These are phyloP conservation scores for Hypoxylon sp. DNA, from an alignment of 2,329 filamentous ascomycete genomes.

Conservation along the genomic window DNA sequence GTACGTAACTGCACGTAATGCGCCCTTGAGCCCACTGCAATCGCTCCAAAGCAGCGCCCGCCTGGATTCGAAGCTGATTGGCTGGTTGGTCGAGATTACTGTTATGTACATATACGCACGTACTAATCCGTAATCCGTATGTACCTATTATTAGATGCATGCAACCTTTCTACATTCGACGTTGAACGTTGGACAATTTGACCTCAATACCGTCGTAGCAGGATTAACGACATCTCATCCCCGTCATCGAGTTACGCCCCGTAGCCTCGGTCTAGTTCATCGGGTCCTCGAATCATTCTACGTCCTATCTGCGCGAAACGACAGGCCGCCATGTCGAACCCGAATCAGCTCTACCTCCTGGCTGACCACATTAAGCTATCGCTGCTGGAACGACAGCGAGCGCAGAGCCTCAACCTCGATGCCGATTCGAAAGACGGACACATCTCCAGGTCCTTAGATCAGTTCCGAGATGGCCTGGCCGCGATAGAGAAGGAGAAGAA, in stretches of 20 bases:
- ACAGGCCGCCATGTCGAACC: constrained; percentile 58
- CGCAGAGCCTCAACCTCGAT: constrained; percentile 80
- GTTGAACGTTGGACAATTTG: constrained; percentile 13
- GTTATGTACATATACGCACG: neutral
- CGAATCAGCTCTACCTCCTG: constrained; percentile 85
- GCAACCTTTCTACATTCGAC: constrained; percentile 1
- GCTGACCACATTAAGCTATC: constrained; percentile 98
- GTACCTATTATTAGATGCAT: constrained; percentile 29
- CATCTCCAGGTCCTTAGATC: constrained; percentile 87
- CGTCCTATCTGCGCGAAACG: constrained; percentile 10
- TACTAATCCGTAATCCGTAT: no score
- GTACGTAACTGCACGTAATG: constrained; percentile 9
- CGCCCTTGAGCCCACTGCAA: constrained; percentile 5
- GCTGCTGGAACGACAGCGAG: constrained; percentile 88
- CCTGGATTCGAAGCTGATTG: no score
- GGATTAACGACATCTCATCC: constrained; percentile 1
- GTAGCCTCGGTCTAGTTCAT: neutral
- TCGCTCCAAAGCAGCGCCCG: constrained; percentile 10
- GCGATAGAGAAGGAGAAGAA: constrained; percentile 70
- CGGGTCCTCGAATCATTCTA: constrained; percentile 2
- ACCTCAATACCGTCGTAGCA: constrained; percentile 10
- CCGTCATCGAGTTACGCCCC: neutral
- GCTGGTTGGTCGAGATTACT: constrained; percentile 6
- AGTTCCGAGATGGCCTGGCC: constrained; percentile 81
- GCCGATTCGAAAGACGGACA: constrained; percentile 85